phyloP scores from a whole-genome alignment of 2,329 filamentous ascomycete species.

The Colletotrichum viniferum region DNA sequence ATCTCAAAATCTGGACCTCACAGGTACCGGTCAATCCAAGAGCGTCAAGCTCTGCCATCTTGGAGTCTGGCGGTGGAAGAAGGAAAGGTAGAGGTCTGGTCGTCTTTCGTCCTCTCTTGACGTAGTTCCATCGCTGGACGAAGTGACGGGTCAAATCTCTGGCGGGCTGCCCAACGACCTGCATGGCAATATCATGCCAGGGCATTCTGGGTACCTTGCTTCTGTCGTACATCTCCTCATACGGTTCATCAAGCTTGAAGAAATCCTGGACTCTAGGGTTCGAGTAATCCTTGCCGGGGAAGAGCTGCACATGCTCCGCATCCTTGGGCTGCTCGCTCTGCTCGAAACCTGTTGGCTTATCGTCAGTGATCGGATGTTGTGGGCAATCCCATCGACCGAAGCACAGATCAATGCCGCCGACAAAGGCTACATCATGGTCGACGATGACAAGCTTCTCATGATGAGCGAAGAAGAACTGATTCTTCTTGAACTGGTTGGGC shows the following conservation, averaged over 20 bases:
- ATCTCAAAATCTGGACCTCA: conserved; percentile 94
- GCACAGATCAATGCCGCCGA: conserved; percentile 94
- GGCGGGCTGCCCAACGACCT: conserved; percentile 94
- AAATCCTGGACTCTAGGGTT: conserved; percentile 97
- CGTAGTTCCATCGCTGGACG: conserved; percentile 97
- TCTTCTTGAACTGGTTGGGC: conserved; percentile 97
- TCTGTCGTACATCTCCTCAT: conserved; percentile 98
- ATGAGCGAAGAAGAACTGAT: conserved; percentile 99
- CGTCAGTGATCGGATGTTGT: conserved; percentile 87
- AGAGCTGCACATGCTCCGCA: conserved; percentile 92
- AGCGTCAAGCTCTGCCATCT: conserved; percentile 81
- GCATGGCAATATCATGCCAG: conserved; percentile 98
- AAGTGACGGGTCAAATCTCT: conserved; percentile 95
- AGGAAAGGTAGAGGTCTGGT: conserved; percentile 93
- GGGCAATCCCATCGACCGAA: conserved; percentile 98
- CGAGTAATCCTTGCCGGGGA: conserved; percentile 98
- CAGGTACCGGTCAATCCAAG: conserved; percentile 92
- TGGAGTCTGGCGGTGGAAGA: conserved; percentile 91
- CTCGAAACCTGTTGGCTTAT: conserved; percentile 95
- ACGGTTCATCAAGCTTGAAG: conserved; percentile 88
- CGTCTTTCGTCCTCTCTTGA: conserved; percentile 89
- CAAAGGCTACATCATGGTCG: conserved; percentile 93
- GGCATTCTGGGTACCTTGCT: conserved; percentile 91
- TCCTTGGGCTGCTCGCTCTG: conserved; percentile 78
- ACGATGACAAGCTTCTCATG: conserved; percentile 98